Percentiles rank a stretch among this genome's conserved stretches.
Conservation (phyloP, 495 filamentous ascomycete genomes). For the Talaromyces proteolyticus region DNA sequence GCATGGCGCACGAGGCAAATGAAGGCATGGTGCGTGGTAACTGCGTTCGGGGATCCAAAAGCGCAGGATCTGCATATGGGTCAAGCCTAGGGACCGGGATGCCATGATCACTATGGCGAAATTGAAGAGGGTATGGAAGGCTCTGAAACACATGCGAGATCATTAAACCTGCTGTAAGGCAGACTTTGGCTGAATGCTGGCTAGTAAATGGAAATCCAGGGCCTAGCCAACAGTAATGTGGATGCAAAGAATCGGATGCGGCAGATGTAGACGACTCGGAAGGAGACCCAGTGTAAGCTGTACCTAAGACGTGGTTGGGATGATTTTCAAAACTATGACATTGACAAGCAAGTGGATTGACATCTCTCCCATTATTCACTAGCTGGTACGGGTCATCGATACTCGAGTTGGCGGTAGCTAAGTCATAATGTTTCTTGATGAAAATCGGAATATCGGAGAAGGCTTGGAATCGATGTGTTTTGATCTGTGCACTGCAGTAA, state of each 20-base stretch:
- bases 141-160: constrained; percentile 46
- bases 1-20: constrained; percentile 59
- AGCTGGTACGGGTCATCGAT: constrained; percentile 6
- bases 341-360: constrained; percentile 6
- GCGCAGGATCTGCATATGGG: constrained; percentile 11
- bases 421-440: constrained; percentile 52
- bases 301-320: constrained; percentile 16
- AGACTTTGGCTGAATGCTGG: constrained; percentile 50
- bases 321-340: constrained; percentile 4
- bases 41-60: constrained; percentile 18
- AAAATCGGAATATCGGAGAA: constrained; percentile 58
- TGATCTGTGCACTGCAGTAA: constrained; percentile 49
- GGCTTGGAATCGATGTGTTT: constrained; percentile 53
- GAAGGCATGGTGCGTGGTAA: constrained; percentile 54
- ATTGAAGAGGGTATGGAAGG: constrained; percentile 44
- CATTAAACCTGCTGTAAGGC: constrained; percentile 42
- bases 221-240: constrained; percentile 5
- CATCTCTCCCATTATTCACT: not conserved
- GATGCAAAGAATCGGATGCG: constrained; percentile 22
- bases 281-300: constrained; percentile 31
- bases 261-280: constrained; percentile 29
- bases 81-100: constrained; percentile 7
- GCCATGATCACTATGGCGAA: constrained; percentile 2
- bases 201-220: constrained; percentile 43
- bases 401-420: constrained; percentile 33